Base-by-base conservation (phyloP, 1,139 yeast species). In the Tardiomyces depauwii region DNA sequence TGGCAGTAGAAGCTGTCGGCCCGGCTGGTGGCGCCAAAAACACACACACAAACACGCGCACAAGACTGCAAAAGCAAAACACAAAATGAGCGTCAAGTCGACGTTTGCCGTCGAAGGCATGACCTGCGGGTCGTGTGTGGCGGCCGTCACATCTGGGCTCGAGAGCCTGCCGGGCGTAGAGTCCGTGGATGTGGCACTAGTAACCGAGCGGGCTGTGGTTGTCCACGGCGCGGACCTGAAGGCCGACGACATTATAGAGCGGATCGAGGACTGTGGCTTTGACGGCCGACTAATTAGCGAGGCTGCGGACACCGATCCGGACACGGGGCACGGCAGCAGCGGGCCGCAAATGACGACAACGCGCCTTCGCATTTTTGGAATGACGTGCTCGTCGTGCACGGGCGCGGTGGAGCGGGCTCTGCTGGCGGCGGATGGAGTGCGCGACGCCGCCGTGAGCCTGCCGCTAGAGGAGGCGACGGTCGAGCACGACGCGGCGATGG, bases 81-180 rank as follows among this genome's bases (percentile, higher is more conserved):
- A 30, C n/a, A 30, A 5, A 13, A 30, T 30, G 36, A 30, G 16
- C 16, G 11, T 30, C 16, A 30, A 10, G 10, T 30, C 36, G 36
- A 45, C 50, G 18, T 41, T 43, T 39, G 46, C 54, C 16, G 51
- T 63, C 2, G 55, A 52, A 16, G 96, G 96, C 4, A 88, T 88
- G 96, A 86, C 96, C 5, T 88, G 96, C 59, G 84, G 91, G 2
- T 76, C 93, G 0, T 88, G 96, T 61, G 76, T 80, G 2, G 71
- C 78, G 1, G 68, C 89, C 0, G 77, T 88, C 36, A 77, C 82
- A 1, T 63, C 64, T 18, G 77, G 80, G 1, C 63, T 86, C 27
- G 69, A 70, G 46, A 54, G 59, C 1, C 42, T 74, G 4, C 61
- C 62, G 0, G 87, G 85, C 1, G 78, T 79, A 2, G 58, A 41